These are phyloP conservation scores for Blastomyces gilchristii DNA, from an alignment of 2,329 filamentous ascomycete species.

Conservation along the genomic window DNA sequence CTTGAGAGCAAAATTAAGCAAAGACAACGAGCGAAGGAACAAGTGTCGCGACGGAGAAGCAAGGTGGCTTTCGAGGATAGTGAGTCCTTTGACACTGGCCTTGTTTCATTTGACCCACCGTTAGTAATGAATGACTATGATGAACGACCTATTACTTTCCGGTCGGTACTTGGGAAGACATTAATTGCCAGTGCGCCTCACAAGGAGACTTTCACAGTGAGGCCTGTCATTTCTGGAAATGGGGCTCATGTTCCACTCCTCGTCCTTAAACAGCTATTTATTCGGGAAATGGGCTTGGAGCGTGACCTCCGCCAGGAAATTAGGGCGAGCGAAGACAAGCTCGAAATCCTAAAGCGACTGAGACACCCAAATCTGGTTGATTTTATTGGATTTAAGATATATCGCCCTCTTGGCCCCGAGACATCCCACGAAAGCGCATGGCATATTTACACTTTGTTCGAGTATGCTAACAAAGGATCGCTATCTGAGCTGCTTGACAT, in stretches of 20 bases:
- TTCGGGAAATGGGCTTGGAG: conserved; percentile 51
- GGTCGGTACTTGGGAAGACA: conserved; percentile 58
- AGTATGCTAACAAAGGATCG: conserved; percentile 71
- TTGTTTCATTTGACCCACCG: conserved; percentile 35
- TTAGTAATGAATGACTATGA: conserved; percentile 50
- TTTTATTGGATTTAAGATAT: conserved; percentile 73
- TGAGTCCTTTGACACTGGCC: conserved; percentile 25
- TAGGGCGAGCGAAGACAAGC: conserved; percentile 61
- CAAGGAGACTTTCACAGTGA: conserved; percentile 57
- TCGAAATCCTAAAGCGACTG: conserved; percentile 65
- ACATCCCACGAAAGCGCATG: conserved; percentile 43
- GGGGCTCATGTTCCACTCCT: conserved; percentile 51
- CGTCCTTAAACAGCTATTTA: conserved; percentile 59
- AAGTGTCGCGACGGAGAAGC: conserved; percentile 31
- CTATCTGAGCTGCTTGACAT: conserved; percentile 73
- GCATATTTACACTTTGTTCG: conserved; percentile 65
- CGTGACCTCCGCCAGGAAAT: conserved; percentile 64
- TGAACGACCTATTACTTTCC: conserved; percentile 57
- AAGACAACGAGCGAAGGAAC: conserved; percentile 29
- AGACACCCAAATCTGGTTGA: conserved; percentile 68
- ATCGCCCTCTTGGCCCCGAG: conserved; percentile 37
- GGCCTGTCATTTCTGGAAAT: conserved; percentile 51
- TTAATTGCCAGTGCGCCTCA: conserved; percentile 55
- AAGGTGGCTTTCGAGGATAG: conserved; percentile 26
- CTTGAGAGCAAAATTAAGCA: conserved; percentile 32